Conservation (phyloP, 2,329 filamentous ascomycete genomes). For the Colletotrichum orchidophilum region DNA sequence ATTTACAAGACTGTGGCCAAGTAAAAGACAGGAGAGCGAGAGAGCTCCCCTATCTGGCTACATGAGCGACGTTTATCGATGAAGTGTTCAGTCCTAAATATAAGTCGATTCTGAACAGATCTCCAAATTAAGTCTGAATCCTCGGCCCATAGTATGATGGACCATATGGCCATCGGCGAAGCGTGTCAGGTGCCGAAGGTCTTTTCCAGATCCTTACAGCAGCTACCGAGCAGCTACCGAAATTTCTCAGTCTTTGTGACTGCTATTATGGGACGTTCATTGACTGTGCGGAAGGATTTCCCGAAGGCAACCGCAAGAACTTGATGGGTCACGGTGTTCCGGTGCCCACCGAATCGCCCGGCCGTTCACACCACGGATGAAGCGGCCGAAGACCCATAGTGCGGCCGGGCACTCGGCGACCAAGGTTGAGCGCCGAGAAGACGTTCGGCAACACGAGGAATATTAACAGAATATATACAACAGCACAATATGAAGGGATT, state of each 20-base stretch:
- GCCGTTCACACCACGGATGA: neutral
- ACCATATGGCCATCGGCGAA: neutral
- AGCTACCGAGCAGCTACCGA: neutral
- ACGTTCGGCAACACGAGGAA: neutral
- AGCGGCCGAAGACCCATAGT: neutral
- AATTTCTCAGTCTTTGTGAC: neutral
- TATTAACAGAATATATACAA: neutral
- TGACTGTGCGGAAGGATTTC: neutral
- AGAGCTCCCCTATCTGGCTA: too few species aligned
- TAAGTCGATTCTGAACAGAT: too few species aligned
- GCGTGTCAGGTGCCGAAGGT: neutral
- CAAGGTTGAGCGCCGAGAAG: neutral
- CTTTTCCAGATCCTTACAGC: neutral
- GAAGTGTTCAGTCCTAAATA: too few species aligned
- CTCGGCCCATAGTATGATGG: too few species aligned
- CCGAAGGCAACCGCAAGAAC: neutral
- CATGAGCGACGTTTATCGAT: too few species aligned
- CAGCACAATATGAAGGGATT: neutral
- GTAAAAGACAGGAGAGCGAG: too few species aligned
- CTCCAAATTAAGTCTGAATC: too few species aligned
- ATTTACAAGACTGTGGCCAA: conserved; percentile 15
- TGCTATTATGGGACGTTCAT: fast-evolving
- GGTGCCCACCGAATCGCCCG: neutral
- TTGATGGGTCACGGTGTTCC: neutral
- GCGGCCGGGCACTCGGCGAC: neutral